Conservation (phyloP, 768 basidiomycete species). For the Serendipita vermifera region DNA sequence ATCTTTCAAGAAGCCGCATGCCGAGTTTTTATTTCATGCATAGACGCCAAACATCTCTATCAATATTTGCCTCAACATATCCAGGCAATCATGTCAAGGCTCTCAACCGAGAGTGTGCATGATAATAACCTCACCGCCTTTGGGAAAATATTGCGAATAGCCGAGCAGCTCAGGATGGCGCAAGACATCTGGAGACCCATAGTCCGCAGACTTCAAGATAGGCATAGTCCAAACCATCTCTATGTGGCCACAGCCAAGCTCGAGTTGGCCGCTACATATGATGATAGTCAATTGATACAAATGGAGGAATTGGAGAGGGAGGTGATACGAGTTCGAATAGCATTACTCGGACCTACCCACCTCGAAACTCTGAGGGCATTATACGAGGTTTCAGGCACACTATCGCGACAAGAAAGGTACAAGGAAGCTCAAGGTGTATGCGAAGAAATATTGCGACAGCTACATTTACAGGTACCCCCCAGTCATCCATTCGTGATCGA, state of each 20-base stretch:
- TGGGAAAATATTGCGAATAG: not conserved
- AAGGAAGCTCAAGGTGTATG: not conserved
- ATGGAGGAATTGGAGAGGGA: not conserved
- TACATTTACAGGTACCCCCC: no score
- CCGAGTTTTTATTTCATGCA: not conserved
- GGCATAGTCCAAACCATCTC: not conserved
- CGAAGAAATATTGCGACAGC: no score
- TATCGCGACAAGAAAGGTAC: not conserved
- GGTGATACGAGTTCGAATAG: not conserved
- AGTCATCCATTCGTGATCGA: no score
- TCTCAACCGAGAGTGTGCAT: no score
- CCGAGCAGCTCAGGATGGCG: not conserved
- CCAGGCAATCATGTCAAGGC: not conserved
- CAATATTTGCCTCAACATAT: not conserved
- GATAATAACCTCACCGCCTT: not conserved
- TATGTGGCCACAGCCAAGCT: not conserved
- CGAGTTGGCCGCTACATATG: not conserved
- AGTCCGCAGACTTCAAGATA: not conserved
- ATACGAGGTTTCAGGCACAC: not conserved
- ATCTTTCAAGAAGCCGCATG: not conserved
- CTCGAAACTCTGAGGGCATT: not conserved
- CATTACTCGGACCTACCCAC: not conserved
- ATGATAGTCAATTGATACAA: not conserved
- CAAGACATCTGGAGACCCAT: no score
- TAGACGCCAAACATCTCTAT: not conserved